Evolutionary conservation across 1,284 basidiomycete genomes (phyloP).

Genomic region (Microstroma glucosiphilum): DNA sequence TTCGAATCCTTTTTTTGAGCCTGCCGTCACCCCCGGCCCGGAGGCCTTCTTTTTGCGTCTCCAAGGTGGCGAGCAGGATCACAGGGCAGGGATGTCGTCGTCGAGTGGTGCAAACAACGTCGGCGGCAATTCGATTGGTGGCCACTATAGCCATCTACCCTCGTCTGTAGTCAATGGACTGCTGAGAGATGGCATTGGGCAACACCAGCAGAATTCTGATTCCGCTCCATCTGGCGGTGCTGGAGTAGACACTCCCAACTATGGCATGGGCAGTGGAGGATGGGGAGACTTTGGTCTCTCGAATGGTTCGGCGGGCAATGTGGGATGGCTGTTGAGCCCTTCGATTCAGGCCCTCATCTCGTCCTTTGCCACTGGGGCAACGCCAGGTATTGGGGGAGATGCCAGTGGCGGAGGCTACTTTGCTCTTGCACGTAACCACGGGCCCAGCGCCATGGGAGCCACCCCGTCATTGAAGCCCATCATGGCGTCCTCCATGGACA

Average conservation of each 20-base stretch:
- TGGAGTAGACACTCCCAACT: background rate
- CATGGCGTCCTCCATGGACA: too few species aligned
- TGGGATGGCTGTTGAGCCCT: conserved; percentile 38
- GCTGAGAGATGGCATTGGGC: background rate
- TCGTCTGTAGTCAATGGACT: background rate
- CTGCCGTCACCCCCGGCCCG: conserved; percentile 31
- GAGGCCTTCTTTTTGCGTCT: conserved; percentile 39
- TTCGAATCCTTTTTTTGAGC: conserved; percentile 10
- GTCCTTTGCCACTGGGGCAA: conserved; percentile 20
- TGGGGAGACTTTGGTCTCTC: background rate
- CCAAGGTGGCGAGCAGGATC: conserved; percentile 36
- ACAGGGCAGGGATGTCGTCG: conserved; percentile 21
- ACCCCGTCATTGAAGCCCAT: too few species aligned
- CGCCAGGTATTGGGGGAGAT: conserved; percentile 16
- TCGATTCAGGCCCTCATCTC: conserved; percentile 36
- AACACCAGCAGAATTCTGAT: too few species aligned
- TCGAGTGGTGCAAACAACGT: background rate
- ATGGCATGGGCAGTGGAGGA: background rate
- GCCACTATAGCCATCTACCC: background rate
- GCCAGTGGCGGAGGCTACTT: conserved; percentile 12
- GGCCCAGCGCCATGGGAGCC: too few species aligned
- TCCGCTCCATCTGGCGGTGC: too few species aligned
- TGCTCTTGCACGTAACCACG: background rate
- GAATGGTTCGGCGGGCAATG: conserved; percentile 11
- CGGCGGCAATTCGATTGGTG: background rate